Evolutionary conservation across 2,329 filamentous ascomycete genomes (phyloP).

Genomic region (Ophiocordyceps australis): DNA sequence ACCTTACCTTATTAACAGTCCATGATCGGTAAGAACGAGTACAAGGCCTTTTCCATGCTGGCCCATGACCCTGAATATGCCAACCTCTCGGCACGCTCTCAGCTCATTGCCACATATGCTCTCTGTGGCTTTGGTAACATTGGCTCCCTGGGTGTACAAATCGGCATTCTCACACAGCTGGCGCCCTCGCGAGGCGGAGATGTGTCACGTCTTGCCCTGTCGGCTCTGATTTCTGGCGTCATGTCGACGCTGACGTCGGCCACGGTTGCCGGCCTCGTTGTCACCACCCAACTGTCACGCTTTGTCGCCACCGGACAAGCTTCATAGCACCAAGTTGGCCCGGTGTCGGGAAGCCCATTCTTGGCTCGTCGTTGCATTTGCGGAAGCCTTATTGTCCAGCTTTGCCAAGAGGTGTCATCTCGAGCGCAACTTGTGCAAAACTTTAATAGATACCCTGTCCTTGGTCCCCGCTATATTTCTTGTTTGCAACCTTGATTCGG

Average conservation of each 20-base stretch:
- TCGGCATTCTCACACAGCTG: conserved; percentile 71
- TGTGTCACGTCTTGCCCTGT: conserved; percentile 57
- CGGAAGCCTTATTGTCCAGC: no score
- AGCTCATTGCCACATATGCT: conserved; percentile 71
- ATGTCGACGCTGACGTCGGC: conserved; percentile 66
- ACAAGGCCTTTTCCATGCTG: conserved; percentile 49
- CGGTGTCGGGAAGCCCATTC: no score
- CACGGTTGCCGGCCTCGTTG: conserved; percentile 58
- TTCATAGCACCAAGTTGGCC: no score
- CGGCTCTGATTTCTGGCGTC: conserved; percentile 61
- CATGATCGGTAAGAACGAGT: conserved; percentile 43
- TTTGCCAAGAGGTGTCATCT: no score
- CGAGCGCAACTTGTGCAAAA: no score
- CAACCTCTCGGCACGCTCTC: conserved; percentile 47
- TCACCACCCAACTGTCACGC: conserved; percentile 26
- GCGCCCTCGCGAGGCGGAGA: conserved; percentile 57
- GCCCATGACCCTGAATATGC: conserved; percentile 34
- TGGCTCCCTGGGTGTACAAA: conserved; percentile 74
- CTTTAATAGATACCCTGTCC: no score
- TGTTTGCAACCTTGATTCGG: no score
- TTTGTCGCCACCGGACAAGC: conserved; percentile 1
- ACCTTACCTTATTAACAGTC: background rate
- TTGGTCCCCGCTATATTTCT: no score
- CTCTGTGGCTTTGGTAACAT: conserved; percentile 77
- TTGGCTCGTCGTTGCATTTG: no score